Conservation (phyloP, 495 filamentous ascomycete genomes). For the Penicillium maclennaniae region DNA sequence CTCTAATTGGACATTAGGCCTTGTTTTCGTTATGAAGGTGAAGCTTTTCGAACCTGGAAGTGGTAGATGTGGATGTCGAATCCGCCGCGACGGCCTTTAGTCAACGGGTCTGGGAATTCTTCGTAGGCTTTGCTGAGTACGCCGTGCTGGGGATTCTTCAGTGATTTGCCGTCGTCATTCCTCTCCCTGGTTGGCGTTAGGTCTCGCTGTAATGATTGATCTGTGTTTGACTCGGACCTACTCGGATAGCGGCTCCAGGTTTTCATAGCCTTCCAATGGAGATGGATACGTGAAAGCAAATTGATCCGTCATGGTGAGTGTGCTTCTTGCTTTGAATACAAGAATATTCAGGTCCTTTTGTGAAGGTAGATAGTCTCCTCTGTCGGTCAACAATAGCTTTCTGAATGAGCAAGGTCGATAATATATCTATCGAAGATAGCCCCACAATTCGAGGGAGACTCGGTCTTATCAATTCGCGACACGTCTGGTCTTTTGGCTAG, state of each 20-base stretch:
- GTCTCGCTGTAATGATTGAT: not conserved
- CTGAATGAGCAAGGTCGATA: not conserved
- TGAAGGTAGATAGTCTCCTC: not conserved
- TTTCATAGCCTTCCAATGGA: conserved; percentile 64
- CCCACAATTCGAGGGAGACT: not conserved
- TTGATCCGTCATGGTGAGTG: conserved; percentile 32
- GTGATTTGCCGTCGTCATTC: conserved; percentile 63
- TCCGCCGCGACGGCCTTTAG: conserved; percentile 56
- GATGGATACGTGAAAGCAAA: conserved; percentile 54
- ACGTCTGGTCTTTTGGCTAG: not conserved
- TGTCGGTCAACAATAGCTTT: not conserved
- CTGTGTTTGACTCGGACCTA: conserved; percentile 31
- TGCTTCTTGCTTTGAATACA: not conserved
- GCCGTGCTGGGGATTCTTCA: conserved; percentile 55
- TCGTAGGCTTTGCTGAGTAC: conserved; percentile 60
- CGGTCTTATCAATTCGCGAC: conserved; percentile 14
- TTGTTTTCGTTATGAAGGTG: not conserved
- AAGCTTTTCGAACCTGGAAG: conserved; percentile 38
- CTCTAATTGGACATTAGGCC: conserved; percentile 31
- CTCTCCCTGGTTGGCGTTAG: conserved; percentile 26
- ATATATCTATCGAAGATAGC: not conserved
- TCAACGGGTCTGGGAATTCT: conserved; percentile 59
- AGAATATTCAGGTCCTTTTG: not conserved
- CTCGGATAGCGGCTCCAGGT: conserved; percentile 57
- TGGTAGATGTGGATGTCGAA: conserved; percentile 84